Evolutionary conservation across 2,329 filamentous ascomycete species (phyloP).

Genomic region (Apiospora aurea): DNA sequence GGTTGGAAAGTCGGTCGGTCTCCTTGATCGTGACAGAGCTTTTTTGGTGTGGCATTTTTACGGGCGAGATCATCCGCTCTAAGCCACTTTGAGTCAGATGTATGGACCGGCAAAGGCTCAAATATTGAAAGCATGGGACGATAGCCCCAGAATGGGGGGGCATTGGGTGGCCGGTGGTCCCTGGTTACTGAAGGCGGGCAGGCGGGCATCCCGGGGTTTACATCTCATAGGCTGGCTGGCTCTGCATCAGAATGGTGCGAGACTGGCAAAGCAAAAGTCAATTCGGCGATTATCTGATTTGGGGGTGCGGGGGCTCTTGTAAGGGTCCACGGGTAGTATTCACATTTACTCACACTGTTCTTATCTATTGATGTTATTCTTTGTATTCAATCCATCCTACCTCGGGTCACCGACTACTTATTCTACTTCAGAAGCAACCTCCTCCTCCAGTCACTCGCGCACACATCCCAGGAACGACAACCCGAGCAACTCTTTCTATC

Average conservation of each 20-base stretch:
- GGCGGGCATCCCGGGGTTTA: neutral
- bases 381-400: neutral
- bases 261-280: neutral
- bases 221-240: neutral
- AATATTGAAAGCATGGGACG: neutral
- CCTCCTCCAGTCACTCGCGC: neutral
- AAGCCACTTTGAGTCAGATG: neutral
- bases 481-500: neutral
- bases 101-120: neutral
- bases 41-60: neutral
- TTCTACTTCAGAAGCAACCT: neutral
- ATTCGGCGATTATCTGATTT: neutral
- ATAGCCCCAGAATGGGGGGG: neutral
- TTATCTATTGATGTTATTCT: neutral
- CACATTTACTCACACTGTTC: neutral
- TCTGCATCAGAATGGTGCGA: no score
- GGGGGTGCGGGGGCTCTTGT: neutral
- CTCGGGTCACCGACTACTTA: neutral
- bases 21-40: neutral
- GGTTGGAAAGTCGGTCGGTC: neutral
- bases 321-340: neutral
- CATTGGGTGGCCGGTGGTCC: neutral
- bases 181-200: neutral
- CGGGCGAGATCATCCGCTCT: neutral
- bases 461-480: neutral